Evolutionary conservation across 2,329 filamentous ascomycete genomes (phyloP), one percentile per base, ranked within the genome.

Genomic region (Calycina herbarum): DNA sequence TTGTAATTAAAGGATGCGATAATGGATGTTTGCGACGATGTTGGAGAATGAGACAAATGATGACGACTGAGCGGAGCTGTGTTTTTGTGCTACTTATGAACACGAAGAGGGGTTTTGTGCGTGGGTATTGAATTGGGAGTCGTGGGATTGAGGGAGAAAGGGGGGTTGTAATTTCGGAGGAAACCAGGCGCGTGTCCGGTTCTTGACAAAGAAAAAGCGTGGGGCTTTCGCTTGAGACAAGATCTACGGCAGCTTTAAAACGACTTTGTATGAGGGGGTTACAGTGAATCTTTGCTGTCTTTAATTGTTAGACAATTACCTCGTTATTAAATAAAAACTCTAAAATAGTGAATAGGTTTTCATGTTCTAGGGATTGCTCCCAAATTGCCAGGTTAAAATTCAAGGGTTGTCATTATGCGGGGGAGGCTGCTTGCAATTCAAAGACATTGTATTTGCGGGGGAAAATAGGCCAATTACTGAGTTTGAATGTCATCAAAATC

Each of bases 91-190:
- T 29, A 57, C 56, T 57, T 33, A 33, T 57, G 54, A 29, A 33
- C 11, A 57, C 24, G 56, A 57, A 35, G 56, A 35, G 56, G 15
- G 56, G 27, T 57, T 54, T 57, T 57, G 56, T 57, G 56, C 56
- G 27, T 17, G 20, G 48, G 20, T 54, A 54, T 54, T 8, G 48
- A 4, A 54, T 54, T 54, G 24, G 48, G 48, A 54, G 48, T 54
- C 8, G 42, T 48, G 20, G 48, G 48, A 40, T 15, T 54, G 20
- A 13, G 2, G 24, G 20, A 5, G 35, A 20, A 48, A 8, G 5
- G 42, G 42, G 24, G 48, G 48, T 54, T 54, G 20, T 54, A 54
- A 54, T 54, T 5, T 54, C 10, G n/a, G 48, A 27, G 24, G 45
- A 20, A 7, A 24, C 45, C 45, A 51, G 45, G 48, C 48, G 20